phyloP scores from a whole-genome alignment of 805 yeast species.

The Tetrapisispora iriomotensis region DNA sequence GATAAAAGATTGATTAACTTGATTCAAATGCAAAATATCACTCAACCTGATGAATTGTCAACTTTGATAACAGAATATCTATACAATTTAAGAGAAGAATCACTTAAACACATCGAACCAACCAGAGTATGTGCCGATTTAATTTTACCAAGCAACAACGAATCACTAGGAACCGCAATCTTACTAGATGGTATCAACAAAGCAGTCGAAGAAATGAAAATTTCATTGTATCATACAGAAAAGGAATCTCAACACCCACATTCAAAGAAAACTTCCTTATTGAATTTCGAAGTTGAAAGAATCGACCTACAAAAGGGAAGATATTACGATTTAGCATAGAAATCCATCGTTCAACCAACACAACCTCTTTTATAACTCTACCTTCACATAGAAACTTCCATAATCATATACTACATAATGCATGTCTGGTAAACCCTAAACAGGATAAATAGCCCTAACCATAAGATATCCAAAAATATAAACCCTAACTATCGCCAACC shows the following conservation, averaged over 20 bases:
- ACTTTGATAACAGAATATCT: constrained; percentile 20
- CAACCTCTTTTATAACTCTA: too few species aligned
- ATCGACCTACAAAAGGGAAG: constrained; percentile 26
- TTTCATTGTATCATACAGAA: constrained; percentile 1
- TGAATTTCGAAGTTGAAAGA: constrained; percentile 24
- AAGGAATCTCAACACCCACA: not conserved
- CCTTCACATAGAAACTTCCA: too few species aligned
- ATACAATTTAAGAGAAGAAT: constrained; percentile 25
- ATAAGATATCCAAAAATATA: too few species aligned
- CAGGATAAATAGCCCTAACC: too few species aligned
- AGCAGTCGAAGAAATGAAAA: constrained; percentile 18
- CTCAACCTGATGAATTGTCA: constrained; percentile 13
- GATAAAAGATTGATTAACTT: constrained; percentile 78
- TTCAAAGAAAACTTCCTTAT: constrained; percentile 10
- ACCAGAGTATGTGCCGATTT: constrained; percentile 25
- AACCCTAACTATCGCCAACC: too few species aligned
- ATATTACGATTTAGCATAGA: constrained; percentile 22
- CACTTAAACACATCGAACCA: constrained; percentile 24
- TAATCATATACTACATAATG: too few species aligned
- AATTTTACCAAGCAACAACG: constrained; percentile 25
- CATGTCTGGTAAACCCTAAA: too few species aligned
- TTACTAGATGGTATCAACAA: constrained; percentile 27
- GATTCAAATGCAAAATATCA: constrained; percentile 32
- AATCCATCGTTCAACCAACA: too few species aligned
- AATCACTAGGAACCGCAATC: constrained; percentile 20